Evolutionary conservation across 2,329 filamentous ascomycete species (phyloP).

Genomic region (Dactylellina leptospora): DNA sequence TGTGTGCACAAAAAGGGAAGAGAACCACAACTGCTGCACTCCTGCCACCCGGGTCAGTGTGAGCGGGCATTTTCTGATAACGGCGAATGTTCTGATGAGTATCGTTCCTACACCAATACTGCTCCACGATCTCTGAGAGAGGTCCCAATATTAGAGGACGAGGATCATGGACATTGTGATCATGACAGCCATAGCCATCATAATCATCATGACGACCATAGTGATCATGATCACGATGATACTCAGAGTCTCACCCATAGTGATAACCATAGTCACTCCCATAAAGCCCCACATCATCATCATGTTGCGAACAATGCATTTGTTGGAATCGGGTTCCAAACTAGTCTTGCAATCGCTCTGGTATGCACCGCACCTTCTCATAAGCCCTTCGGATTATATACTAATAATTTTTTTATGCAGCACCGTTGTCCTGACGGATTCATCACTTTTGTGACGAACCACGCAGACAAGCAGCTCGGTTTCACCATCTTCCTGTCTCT

Average conservation of each 20-base stretch:
- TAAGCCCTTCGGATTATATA: background rate
- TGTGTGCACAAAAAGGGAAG: slow-evolving; percentile 51
- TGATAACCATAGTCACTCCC: slow-evolving; percentile 58
- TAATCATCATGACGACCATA: slow-evolving; percentile 57
- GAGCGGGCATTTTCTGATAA: slow-evolving; percentile 3
- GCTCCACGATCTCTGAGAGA: slow-evolving; percentile 18
- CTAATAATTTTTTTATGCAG: slow-evolving; percentile 9
- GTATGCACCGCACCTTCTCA: slow-evolving; percentile 4
- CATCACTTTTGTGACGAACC: slow-evolving; percentile 96
- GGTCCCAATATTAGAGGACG: slow-evolving; percentile 46
- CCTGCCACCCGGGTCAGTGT: slow-evolving; percentile 38
- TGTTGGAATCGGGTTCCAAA: slow-evolving; percentile 92
- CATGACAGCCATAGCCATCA: slow-evolving; percentile 57
- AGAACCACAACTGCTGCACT: slow-evolving; percentile 17
- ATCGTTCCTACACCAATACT: slow-evolving; percentile 9
- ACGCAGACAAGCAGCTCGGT: slow-evolving; percentile 87
- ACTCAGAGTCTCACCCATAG: slow-evolving; percentile 53
- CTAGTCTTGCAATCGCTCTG: slow-evolving; percentile 89
- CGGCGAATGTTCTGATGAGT: slow-evolving; percentile 17
- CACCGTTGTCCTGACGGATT: slow-evolving; percentile 65
- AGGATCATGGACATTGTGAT: slow-evolving; percentile 52
- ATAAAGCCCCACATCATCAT: slow-evolving; percentile 53
- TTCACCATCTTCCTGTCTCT: slow-evolving; percentile 93
- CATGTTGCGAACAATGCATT: slow-evolving; percentile 95
- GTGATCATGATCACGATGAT: slow-evolving; percentile 57